Percentiles rank a stretch among this genome's conserved stretches.
phyloP scores from a whole-genome alignment of 208 protist genomes.

The Acanthamoeba triangularis region DNA sequence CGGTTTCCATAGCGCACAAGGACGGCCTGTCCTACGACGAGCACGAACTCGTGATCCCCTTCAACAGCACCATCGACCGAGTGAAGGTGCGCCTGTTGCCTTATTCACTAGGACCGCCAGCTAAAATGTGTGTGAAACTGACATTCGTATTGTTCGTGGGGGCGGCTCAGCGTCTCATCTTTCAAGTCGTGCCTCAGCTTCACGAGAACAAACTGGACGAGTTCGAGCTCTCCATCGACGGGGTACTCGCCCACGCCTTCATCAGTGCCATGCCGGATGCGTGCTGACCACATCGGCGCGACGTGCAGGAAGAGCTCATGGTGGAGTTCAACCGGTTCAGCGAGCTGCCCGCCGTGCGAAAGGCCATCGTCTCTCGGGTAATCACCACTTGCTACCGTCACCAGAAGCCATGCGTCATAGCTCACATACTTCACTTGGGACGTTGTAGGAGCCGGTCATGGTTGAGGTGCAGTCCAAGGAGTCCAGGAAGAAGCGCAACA shows the following conservation, averaged over 20 bases:
- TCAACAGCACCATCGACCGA: constrained; percentile 38
- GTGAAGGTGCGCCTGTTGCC: background rate
- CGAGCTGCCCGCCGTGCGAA: background rate
- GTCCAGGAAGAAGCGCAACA: background rate
- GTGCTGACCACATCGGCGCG: background rate
- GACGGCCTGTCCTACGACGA: constrained; percentile 27
- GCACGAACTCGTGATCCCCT: background rate
- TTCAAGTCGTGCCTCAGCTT: constrained; percentile 3
- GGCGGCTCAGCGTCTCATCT: background rate
- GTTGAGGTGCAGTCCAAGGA: constrained; percentile 1
- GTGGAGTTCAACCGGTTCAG: constrained; percentile 26
- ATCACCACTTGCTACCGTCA: background rate
- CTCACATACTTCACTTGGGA: background rate
- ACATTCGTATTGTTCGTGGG: background rate
- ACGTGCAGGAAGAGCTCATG: background rate
- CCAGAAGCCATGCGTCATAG: background rate
- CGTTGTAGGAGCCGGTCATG: background rate
- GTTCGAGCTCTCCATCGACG: background rate
- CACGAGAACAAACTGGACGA: constrained; percentile 19
- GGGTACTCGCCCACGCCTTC: background rate
- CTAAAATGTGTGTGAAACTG: background rate
- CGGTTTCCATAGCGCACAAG: constrained; percentile 19
- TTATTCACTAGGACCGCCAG: background rate
- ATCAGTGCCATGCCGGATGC: background rate
- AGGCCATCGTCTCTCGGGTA: background rate